These are phyloP conservation scores for Glebionis coronaria DNA, from an alignment of 129 eudicot genomes.

Conservation along the genomic window DNA sequence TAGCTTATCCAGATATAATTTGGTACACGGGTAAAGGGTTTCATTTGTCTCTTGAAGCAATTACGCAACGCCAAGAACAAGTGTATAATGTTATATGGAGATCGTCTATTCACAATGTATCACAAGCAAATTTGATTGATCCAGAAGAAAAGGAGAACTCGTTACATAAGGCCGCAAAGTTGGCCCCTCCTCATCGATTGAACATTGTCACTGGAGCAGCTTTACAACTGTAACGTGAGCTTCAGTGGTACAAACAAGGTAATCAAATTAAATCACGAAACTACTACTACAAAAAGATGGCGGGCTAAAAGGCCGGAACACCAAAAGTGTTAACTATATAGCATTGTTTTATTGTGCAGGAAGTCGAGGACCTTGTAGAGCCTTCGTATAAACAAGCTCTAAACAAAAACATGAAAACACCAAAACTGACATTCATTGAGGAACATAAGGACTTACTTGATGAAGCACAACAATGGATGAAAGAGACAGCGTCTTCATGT, in stretches of 20 bases:
- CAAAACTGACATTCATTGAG: conserved; percentile 12
- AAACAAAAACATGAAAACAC: not conserved
- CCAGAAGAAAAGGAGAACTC: not conserved
- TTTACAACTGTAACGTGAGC: conserved; percentile 29
- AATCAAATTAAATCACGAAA: not conserved
- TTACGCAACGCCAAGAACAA: conserved; percentile 25
- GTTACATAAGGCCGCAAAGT: conserved; percentile 21
- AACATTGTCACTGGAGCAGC: conserved; percentile 28
- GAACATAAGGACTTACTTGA: conserved; percentile 14
- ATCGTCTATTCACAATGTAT: conserved; percentile 6
- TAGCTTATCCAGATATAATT: conserved; percentile 16
- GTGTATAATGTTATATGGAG: conserved; percentile 23
- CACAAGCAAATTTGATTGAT: conserved; percentile 2
- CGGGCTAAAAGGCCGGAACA: too few species aligned
- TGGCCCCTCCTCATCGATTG: conserved; percentile 25
- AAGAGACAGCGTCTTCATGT: conserved; percentile 23
- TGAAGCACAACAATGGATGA: conserved; percentile 30
- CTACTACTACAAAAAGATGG: too few species aligned
- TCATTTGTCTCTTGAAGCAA: conserved; percentile 13
- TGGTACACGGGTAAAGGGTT: conserved; percentile 12
- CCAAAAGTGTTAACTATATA: not conserved
- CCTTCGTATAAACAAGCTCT: conserved; percentile 6
- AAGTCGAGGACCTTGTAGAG: conserved; percentile 4
- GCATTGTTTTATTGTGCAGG: conserved; percentile 4
- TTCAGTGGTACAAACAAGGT: conserved; percentile 35